Evolutionary conservation across 2,329 filamentous ascomycete species (phyloP), one percentile per base, ranked within the genome.

Genomic region (Claviceps humidiphila): DNA sequence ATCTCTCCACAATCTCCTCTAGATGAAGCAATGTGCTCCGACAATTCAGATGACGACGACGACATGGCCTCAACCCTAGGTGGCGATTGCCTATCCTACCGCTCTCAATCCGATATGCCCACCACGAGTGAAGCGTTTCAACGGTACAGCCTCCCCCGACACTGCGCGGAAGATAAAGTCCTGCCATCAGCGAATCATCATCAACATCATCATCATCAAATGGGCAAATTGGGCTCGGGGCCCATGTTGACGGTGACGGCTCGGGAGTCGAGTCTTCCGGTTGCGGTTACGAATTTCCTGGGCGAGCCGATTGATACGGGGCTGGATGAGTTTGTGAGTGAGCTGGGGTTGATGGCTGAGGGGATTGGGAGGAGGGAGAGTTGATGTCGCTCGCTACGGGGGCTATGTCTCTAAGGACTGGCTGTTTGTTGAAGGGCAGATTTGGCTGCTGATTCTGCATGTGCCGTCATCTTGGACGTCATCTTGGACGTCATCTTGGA

Each of bases 311-410:
- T 65, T 43, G 67, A 70, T 47, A 62, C 64, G 4, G 67, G 66
- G 22, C 58, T 72, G 5, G 69, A 71, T 47, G 67, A 71, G 52
- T 69, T 73, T 55, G 66, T 62, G 43, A 66, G 57, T 49, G 76
- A 79, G 60, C 64, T 78, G 55, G 68, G 72, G 51, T 78, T 75
- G 74, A 74, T 79, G 61, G 72, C 71, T 11, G 69, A 72, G 37
- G 64, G 70, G 24, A 75, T 79, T 55, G 66, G 66, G 49, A 64
- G 59, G 30, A 68, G 65, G 56, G 49, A 51, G 14, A 44, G 20
- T 49, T 30, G 11, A 14, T 11, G 30, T 34, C 9, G 9, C 9
- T 34, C 30, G 30, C 30, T 11, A 11, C 9, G 30, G 30, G 30
- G 30, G 8, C 30, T 11, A 11, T 34, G 24, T 7, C 24, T 26